phyloP scores from a whole-genome alignment of 2,329 filamentous ascomycete genomes.

The Sclerotiophoma versabilis region DNA sequence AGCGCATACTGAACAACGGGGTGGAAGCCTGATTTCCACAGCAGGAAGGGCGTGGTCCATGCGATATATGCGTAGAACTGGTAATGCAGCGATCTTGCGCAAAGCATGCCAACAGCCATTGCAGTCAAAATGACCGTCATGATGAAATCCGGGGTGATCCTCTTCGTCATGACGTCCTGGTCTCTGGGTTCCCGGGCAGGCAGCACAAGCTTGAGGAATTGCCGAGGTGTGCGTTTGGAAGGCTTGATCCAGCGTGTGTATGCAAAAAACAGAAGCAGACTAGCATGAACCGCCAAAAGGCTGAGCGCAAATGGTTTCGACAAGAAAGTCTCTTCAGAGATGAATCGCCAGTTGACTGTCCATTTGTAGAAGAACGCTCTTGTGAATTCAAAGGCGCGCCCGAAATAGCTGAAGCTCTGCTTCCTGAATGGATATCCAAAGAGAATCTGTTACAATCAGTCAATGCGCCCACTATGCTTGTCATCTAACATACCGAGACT shows the following conservation, averaged over 20 bases:
- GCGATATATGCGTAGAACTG: slow-evolving; percentile 94
- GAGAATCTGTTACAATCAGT: slow-evolving; percentile 53
- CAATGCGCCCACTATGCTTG: background rate
- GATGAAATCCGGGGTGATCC: slow-evolving; percentile 74
- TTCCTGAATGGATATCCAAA: slow-evolving; percentile 71
- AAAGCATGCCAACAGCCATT: slow-evolving; percentile 80
- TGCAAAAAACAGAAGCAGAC: slow-evolving; percentile 72
- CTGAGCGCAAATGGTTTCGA: slow-evolving; percentile 71
- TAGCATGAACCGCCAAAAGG: slow-evolving; percentile 70
- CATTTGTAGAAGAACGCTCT: slow-evolving; percentile 94
- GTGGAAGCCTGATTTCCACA: slow-evolving; percentile 78
- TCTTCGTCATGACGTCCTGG: slow-evolving; percentile 63
- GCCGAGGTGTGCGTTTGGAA: slow-evolving; percentile 63
- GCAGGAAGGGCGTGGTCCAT: slow-evolving; percentile 85
- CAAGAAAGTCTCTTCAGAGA: slow-evolving; percentile 83
- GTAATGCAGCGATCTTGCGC: slow-evolving; percentile 88
- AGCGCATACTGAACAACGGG: slow-evolving; percentile 71
- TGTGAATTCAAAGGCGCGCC: slow-evolving; percentile 87
- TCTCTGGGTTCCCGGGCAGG: slow-evolving; percentile 51
- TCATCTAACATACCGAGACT: slow-evolving; percentile 68
- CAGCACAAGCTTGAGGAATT: slow-evolving; percentile 60
- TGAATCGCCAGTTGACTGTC: slow-evolving; percentile 98
- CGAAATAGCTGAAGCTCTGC: slow-evolving; percentile 75
- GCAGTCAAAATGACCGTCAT: slow-evolving; percentile 79
- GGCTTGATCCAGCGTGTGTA: slow-evolving; percentile 75